Evolutionary conservation across 2,329 filamentous ascomycete species (phyloP).

Genomic region (Fusarium sp.): DNA sequence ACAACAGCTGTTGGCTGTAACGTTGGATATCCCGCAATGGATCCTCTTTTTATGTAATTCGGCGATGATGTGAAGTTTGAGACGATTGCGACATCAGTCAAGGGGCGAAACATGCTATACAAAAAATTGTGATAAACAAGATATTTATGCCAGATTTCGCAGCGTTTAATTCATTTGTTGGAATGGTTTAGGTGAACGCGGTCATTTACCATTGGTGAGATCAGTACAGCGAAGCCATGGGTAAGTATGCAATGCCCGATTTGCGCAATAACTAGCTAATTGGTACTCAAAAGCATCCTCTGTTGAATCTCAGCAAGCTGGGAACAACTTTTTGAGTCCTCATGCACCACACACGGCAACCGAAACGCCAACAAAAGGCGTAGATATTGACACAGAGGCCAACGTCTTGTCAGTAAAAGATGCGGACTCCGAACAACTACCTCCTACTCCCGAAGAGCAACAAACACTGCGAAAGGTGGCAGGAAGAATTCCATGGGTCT

Average conservation of each 20-base stretch:
- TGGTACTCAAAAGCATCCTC: neutral
- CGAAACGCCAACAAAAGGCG: neutral
- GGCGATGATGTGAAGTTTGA: neutral
- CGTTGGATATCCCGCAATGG: neutral
- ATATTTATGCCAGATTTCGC: neutral
- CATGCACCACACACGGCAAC: too few species aligned
- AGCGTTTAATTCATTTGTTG: neutral
- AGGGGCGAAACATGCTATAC: neutral
- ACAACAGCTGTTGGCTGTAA: neutral
- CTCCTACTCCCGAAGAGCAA: neutral
- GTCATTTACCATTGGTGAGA: neutral
- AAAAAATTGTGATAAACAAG: neutral
- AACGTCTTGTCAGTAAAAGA: neutral
- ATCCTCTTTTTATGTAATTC: neutral
- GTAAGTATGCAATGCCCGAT: neutral
- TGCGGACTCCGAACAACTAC: neutral
- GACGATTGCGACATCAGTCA: neutral
- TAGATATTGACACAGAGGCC: neutral
- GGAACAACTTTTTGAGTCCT: too few species aligned
- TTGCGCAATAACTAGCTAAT: neutral
- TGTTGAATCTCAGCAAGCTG: too few species aligned
- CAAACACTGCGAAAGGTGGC: slow-evolving; percentile 41
- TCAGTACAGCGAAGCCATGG: neutral
- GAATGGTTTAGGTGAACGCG: neutral
- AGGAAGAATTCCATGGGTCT: slow-evolving; percentile 64